A percentile compares a stretch with the other conserved stretches of the same genome.
These are phyloP conservation scores for Juncus inflexus DNA, from an alignment of 176 grass and related monocot species.

Conservation along the genomic window DNA sequence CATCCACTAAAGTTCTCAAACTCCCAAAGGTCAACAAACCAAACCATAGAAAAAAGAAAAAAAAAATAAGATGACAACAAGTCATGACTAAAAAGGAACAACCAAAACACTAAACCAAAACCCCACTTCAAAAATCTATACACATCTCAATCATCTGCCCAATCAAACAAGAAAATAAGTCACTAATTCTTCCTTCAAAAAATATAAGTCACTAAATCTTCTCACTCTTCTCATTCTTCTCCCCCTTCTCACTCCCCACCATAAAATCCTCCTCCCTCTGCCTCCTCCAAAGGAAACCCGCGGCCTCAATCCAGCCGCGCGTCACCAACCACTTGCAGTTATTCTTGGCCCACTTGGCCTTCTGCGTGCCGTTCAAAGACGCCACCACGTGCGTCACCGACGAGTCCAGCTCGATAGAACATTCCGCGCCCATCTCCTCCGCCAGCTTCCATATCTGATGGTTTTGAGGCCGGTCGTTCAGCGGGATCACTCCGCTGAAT, in stretches of 20 bases:
- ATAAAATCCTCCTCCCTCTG: slow-evolving; percentile 54
- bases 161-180: neutral
- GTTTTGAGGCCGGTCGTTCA: slow-evolving; percentile 25
- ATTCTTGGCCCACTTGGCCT: slow-evolving; percentile 45
- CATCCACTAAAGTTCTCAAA: no score
- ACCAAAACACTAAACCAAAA: no score
- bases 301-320: slow-evolving; percentile 66
- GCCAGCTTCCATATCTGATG: slow-evolving; percentile 79
- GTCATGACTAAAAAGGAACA: no score
- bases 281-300: slow-evolving; percentile 52
- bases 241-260: neutral
- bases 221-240: slow-evolving; percentile 14
- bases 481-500: slow-evolving; percentile 72
- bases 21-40: no score
- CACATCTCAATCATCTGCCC: neutral
- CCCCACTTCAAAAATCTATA: neutral
- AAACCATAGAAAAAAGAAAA: no score
- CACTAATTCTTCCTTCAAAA: no score
- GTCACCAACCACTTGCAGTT: slow-evolving; percentile 72
- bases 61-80: no score
- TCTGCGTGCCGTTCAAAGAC: slow-evolving; percentile 42
- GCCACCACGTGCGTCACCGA: slow-evolving; percentile 65
- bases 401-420: slow-evolving; percentile 45
- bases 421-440: slow-evolving; percentile 64
- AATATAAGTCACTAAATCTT: no score